Percentiles rank a stretch among this genome's conserved stretches.
Evolutionary conservation across 1,139 yeast genomes (phyloP).

Genomic region (Blastobotrys arbuscula): DNA sequence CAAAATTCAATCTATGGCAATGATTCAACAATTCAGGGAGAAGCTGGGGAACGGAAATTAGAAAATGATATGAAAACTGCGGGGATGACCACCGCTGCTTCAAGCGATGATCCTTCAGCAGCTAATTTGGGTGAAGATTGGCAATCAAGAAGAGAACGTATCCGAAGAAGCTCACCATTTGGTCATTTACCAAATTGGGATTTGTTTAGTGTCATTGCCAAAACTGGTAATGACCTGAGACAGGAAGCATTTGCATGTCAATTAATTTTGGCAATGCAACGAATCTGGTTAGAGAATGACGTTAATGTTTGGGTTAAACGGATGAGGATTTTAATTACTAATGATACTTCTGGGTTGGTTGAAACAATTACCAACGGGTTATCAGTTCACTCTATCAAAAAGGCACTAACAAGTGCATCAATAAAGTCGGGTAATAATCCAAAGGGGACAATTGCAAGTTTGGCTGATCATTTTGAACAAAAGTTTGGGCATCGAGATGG

Average conservation of each 20-base stretch:
- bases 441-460: constrained; percentile 62
- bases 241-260: constrained; percentile 99
- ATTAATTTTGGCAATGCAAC: constrained; percentile 75
- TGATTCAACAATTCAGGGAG: constrained; percentile 51
- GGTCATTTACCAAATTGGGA: constrained; percentile 95
- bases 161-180: constrained; percentile 65
- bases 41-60: constrained; percentile 85
- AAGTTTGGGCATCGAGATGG: constrained; percentile 60
- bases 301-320: constrained; percentile 84
- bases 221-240: constrained; percentile 90
- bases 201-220: constrained; percentile 86
- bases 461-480: constrained; percentile 69
- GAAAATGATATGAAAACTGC: constrained; percentile 86
- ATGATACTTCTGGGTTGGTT: constrained; percentile 84
- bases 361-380: constrained; percentile 94
- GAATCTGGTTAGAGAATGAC: constrained; percentile 65
- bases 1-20: constrained; percentile 43
- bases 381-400: constrained; percentile 88
- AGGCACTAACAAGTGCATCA: constrained; percentile 75
- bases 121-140: constrained; percentile 85
- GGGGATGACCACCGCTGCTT: constrained; percentile 44
- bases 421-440: constrained; percentile 59
- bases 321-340: constrained; percentile 87
- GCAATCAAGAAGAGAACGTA: constrained; percentile 73
- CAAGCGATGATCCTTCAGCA: constrained; percentile 40